Conservation (phyloP, 2,329 filamentous ascomycete species). For the Stemphylium lycopersici region DNA sequence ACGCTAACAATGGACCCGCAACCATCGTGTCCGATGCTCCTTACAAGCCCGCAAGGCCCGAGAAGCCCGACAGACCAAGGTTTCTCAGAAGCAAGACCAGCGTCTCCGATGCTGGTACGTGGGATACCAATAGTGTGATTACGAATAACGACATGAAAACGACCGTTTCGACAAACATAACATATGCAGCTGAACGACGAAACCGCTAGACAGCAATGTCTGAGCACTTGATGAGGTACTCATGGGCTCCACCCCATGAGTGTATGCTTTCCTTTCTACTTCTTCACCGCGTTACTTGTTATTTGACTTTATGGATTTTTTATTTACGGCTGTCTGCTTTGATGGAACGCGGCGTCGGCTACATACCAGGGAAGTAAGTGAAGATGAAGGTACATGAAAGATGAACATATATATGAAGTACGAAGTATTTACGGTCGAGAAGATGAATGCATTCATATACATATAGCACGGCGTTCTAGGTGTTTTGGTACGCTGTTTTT, state of each 20-base stretch:
- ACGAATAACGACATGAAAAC: conserved; percentile 15
- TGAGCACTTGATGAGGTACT: neutral
- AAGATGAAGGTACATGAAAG: conserved; percentile 12
- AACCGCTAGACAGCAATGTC: neutral
- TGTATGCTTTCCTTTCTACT: neutral
- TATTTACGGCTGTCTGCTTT: neutral
- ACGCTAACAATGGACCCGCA: conserved; percentile 12
- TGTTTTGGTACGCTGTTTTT: conserved; percentile 1
- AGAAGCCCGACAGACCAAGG: conserved; percentile 3
- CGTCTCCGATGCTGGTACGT: conserved; percentile 10
- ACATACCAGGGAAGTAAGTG: conserved; percentile 4
- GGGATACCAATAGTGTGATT: conserved; percentile 15
- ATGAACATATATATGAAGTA: conserved; percentile 9
- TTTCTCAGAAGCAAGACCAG: conserved; percentile 9
- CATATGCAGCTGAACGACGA: conserved; percentile 5
- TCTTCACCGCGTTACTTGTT: neutral
- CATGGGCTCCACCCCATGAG: neutral
- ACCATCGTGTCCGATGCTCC: conserved; percentile 8
- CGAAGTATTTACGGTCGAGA: conserved; percentile 4
- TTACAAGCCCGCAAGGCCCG: conserved; percentile 2
- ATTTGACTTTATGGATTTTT: neutral
- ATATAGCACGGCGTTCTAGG: conserved; percentile 10
- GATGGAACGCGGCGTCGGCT: neutral
- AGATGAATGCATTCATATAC: conserved; percentile 3
- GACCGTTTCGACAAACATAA: conserved; percentile 11